These are phyloP conservation scores for Dipteronia sinensis DNA, from an alignment of 345 rosid species.

Conservation along the genomic window DNA sequence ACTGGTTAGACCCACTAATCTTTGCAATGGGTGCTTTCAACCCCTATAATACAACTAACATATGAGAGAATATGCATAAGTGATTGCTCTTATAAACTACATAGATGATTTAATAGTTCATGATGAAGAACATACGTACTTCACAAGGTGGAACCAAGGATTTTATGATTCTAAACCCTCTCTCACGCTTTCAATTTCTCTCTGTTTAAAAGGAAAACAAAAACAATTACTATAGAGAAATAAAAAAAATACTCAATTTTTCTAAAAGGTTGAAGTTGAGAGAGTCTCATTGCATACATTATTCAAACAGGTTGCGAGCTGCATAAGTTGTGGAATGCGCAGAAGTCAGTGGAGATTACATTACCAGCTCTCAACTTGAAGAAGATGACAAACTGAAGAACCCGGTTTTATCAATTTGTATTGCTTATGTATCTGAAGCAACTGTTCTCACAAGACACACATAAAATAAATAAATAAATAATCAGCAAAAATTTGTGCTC, in stretches of 20 bases:
- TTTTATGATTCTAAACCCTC: constrained; percentile 13
- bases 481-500: no score
- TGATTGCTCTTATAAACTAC: not conserved
- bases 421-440: constrained; percentile 91
- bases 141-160: constrained; percentile 7
- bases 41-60: not conserved
- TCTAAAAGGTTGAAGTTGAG: no score
- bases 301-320: no score
- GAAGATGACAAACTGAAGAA: no score
- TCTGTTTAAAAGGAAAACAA: not conserved
- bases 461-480: no score
- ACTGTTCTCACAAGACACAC: no score
- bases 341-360: no score
- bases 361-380: no score
- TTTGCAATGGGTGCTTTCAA: constrained; percentile 12
- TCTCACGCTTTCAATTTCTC: not conserved
- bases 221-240: not conserved
- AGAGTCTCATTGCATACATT: no score
- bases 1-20: not conserved
- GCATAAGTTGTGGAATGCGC: no score
- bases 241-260: no score
- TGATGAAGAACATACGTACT: not conserved
- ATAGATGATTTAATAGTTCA: not conserved
- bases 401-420: constrained; percentile 78
- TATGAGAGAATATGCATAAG: not conserved